A percentile compares a stretch with the other conserved stretches of the same genome.
These are phyloP conservation scores for Botrytis aclada DNA, from an alignment of 2,329 filamentous ascomycete species.

Conservation along the genomic window DNA sequence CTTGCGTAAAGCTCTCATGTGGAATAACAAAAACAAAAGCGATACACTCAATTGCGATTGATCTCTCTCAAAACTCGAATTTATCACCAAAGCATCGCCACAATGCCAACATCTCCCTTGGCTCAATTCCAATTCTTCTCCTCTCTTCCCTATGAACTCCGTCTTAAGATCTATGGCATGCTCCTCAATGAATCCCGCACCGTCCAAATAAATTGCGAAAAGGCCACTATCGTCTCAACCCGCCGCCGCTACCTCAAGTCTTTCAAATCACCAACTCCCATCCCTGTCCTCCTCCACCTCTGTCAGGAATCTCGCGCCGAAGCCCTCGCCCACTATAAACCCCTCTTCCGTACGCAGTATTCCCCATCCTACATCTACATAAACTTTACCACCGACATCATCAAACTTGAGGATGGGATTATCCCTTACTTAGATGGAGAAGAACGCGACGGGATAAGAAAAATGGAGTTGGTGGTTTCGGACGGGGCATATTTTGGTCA, in stretches of 20 bases:
- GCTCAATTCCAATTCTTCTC: constrained; percentile 32
- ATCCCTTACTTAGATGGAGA: constrained; percentile 24
- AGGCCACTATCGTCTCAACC: constrained; percentile 9
- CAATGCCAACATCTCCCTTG: constrained; percentile 6
- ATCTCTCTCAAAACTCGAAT: background rate
- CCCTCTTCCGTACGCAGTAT: constrained; percentile 18
- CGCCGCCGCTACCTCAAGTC: constrained; percentile 20
- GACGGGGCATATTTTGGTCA: constrained; percentile 33
- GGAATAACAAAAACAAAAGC: background rate
- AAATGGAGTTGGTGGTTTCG: constrained; percentile 27
- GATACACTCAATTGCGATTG: background rate
- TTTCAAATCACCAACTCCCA: constrained; percentile 28
- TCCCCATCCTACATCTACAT: constrained; percentile 28
- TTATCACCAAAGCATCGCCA: no score
- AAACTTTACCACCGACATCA: constrained; percentile 25
- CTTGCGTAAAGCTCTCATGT: background rate
- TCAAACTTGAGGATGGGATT: constrained; percentile 25
- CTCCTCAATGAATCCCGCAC: constrained; percentile 24
- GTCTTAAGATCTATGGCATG: constrained; percentile 32
- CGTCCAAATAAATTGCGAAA: constrained; percentile 27
- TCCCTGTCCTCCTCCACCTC: constrained; percentile 34
- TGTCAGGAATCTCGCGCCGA: constrained; percentile 35
- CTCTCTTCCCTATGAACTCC: constrained; percentile 33
- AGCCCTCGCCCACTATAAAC: constrained; percentile 27
- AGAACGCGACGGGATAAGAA: constrained; percentile 24